phyloP scores from a whole-genome alignment of 2,329 filamentous ascomycete genomes.

The Aspergillus pseudoviridinutans region DNA sequence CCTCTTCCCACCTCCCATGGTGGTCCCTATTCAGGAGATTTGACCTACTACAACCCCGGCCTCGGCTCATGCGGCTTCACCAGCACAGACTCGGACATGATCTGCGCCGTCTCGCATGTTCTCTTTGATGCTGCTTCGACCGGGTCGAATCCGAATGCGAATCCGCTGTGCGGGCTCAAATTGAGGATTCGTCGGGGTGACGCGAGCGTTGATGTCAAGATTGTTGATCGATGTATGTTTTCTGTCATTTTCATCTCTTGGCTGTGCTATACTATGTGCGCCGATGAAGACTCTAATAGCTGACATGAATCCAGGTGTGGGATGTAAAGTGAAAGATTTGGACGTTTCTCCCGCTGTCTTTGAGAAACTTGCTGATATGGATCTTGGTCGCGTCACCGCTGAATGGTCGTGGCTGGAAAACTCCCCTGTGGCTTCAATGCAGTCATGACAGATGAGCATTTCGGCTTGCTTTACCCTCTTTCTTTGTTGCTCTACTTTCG shows the following conservation, averaged over 20 bases:
- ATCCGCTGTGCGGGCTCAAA: constrained; percentile 63
- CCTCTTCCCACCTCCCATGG: constrained; percentile 34
- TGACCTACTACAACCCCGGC: constrained; percentile 65
- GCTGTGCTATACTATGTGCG: too few species aligned
- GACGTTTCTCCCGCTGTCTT: constrained; percentile 50
- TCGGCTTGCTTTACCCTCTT: neutral
- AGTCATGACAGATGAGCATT: constrained; percentile 1
- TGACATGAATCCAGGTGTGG: constrained; percentile 33
- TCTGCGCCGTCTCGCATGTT: constrained; percentile 65
- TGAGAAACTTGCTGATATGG: constrained; percentile 43
- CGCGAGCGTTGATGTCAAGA: constrained; percentile 56
- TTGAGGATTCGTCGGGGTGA: constrained; percentile 59
- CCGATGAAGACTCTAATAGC: constrained; percentile 8
- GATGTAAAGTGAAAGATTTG: constrained; percentile 47
- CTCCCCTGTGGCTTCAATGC: constrained; percentile 21
- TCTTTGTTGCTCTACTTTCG: constrained; percentile 1
- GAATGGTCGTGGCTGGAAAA: constrained; percentile 51
- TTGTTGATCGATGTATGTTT: constrained; percentile 62
- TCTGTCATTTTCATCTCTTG: neutral
- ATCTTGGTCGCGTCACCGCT: constrained; percentile 45
- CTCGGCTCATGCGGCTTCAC: constrained; percentile 67
- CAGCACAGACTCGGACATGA: constrained; percentile 52
- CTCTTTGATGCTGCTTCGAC: constrained; percentile 59
- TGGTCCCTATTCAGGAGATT: constrained; percentile 56
- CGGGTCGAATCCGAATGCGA: constrained; percentile 57